Base-by-base conservation (phyloP, 371 early-diverging fungal species). In the Rhizomucor pusillus region DNA sequence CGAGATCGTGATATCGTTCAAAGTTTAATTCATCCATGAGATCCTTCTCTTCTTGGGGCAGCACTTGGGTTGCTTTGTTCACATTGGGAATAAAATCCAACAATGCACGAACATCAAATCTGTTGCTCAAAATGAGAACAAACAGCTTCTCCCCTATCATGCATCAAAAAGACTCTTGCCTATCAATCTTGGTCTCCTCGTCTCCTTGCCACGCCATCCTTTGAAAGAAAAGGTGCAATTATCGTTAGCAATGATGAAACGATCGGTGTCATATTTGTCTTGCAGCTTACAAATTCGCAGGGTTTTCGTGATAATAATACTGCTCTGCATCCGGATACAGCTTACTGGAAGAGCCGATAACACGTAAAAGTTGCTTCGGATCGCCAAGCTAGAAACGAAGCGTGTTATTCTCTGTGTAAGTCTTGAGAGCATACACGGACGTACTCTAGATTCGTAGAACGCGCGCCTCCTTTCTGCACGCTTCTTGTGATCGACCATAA, bases 81-180 rank as follows among this genome's bases (percentile, higher is more conserved):
- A 24, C 63, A n/a, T 56, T 61, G 7, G 84, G 80, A 14, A 80
- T 54, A 54, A 49, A 78, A 50, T 84, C 84, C 18, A 84, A 53
- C 3, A 84, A 53, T 2, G 84, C 73, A 22, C 81, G 71, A 11
- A 81, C 84, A 54, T 84, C 84, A 50, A 84, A 84, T 25, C 84
- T 76, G 29, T 29, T 29, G 29, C 29, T 56, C 57, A 55, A 36
- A 60, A 63, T 18, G 34, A 47, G 5, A 66, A 49, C 11, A 22
- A 36, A 39, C 20, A 9, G 4, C n/a, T 22, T 3, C 45, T 10
- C 16, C n/a, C 36, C 45, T 45, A 10, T 14, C 19, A 3, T 12
- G 36, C 39, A 24, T 10, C 41, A n/a, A n/a, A n/a, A n/a, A n/a
- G n/a, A n/a, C n/a, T 37, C 29, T 39, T 62, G 70, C 79, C 79